Evolutionary conservation across 768 basidiomycete species (phyloP), one percentile per base, ranked within the genome.

Genomic region (Lentinula edodes): DNA sequence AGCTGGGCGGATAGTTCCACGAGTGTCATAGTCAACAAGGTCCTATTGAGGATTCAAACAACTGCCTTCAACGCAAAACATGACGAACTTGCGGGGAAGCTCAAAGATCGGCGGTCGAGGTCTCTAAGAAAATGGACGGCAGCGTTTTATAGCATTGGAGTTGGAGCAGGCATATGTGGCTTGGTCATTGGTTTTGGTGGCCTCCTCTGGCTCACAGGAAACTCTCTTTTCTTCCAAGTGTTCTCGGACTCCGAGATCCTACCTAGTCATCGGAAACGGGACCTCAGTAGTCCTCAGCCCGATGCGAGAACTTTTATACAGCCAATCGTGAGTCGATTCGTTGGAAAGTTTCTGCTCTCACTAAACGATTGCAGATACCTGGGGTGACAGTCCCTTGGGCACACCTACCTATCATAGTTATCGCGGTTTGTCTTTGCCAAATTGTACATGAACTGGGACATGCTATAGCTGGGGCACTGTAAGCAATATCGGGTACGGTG

Each of bases 371-470:
- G 55, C 42, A 93, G 91, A 86, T 95, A 41, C 93, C 93, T 20
- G 93, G 93, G 1, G 63, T 93, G 6, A 95, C 91, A 2, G 83
- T 90, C 1, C 93, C 93, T 1, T 67, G 91, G n/a, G 72, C 74
- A 28, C 86, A 95, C 67, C 68, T 91, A 1, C 89, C 89, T 5
- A 64, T 86, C 15, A 82, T 94, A 52, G 65, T 93, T 6, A 36
- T 82, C 6, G 80, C 87, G 0, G 77, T 94, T 15, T 77, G 87
- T 51, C 23, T 83, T 8, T 80, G 82, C 58, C 92, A 93, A 71
- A 66, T 87, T n/a, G 69, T 90, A 18, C 93, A 95, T 65, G 93
- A 95, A 73, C 71, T 82, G 0, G 93, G 93, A 6, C 93, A 95
- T 71, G 89, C 87, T 12, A 67, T 93, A 48, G 76, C 86, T 8